Base-by-base conservation (phyloP, 495 filamentous ascomycete species). In the Tetracladium setigerum region DNA sequence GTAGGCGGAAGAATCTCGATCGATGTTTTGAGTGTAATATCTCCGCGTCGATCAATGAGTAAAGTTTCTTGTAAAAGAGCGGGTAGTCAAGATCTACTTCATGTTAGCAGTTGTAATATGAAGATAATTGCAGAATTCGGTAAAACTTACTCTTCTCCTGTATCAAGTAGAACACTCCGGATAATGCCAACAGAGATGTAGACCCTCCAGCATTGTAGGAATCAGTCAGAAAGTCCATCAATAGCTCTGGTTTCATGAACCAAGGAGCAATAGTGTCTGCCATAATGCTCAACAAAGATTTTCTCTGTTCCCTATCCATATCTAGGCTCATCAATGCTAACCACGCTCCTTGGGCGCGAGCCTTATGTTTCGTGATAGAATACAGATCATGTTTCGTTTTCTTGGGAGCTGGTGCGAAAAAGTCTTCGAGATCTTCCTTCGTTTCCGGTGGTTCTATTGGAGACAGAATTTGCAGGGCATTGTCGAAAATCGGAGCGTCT, bases 161-260 rank as follows among this genome's bases (percentile, higher is more conserved):
- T 46, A 97, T 95, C 33, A 99, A 81, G 60, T 95, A 89, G 70
- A 95, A 99, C 16, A 99, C 79, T 33, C 92, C 91, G 5, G 89
- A 94, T 0, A 99, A 74, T 2, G 94, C 89, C 18, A 95, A 74
- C 3, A 97, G 77, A 4, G 92, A 88, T 8, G 76, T 86, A 5
- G 86, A 81, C 44, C 92, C 92, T 41, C 94, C 90, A 14, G 77
- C 63, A 54, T 95, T 77, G 66, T 91, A 97, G 13, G 82, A 90
- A 64, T 95, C 89, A 2, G 89, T 95, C 32, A 99, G 67, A 66
- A 97, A 97, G 68, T 99, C 94, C 83, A 96, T 90, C n/a, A 99
- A 73, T 7, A 91, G 71, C 58, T 95, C 89, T 5, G 85, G 81
- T 31, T 85, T 82, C 30, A 65, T 75, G 65, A 97, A 95, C 84